These are phyloP conservation scores for Dactylellina cionopaga DNA, from an alignment of 2,329 filamentous ascomycete genomes.

Conservation along the genomic window DNA sequence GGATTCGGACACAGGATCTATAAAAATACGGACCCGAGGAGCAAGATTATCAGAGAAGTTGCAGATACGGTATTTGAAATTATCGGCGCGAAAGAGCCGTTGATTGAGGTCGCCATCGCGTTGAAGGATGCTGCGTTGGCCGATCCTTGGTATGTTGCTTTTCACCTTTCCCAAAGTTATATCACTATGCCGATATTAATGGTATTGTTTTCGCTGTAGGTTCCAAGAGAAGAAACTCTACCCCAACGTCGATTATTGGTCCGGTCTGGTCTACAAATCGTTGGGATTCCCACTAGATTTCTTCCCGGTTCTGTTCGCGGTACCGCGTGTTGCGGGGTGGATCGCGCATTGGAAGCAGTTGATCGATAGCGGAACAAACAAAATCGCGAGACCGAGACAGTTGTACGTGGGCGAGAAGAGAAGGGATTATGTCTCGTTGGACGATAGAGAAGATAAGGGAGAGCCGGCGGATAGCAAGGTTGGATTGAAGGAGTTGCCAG, in stretches of 20 bases:
- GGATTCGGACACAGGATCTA: conserved; percentile 69
- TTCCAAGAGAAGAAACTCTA: conserved; percentile 67
- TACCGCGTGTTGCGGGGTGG: conserved; percentile 66
- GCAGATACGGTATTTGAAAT: conserved; percentile 66
- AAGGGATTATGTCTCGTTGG: conserved; percentile 63
- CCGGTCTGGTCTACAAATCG: conserved; percentile 66
- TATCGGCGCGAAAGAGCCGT: conserved; percentile 64
- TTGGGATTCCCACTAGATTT: conserved; percentile 68
- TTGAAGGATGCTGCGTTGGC: conserved; percentile 61
- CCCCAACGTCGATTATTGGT: conserved; percentile 68
- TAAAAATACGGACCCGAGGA: conserved; percentile 67
- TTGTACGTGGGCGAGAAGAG: conserved; percentile 64
- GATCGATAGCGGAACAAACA: conserved; percentile 64
- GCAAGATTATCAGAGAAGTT: conserved; percentile 65
- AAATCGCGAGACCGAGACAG: conserved; percentile 67
- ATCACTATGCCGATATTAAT: conserved; percentile 55
- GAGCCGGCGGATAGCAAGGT: conserved; percentile 54
- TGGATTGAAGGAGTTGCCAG: conserved; percentile 56
- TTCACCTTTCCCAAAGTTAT: conserved; percentile 61
- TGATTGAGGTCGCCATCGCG: conserved; percentile 65
- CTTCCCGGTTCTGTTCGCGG: conserved; percentile 66
- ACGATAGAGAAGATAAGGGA: conserved; percentile 59
- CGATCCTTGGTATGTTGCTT: conserved; percentile 53
- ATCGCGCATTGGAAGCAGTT: conserved; percentile 67
- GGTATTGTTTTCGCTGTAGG: conserved; percentile 3